Evolutionary conservation across 1,139 yeast species (phyloP).

Genomic region (Pichia inconspicua): DNA sequence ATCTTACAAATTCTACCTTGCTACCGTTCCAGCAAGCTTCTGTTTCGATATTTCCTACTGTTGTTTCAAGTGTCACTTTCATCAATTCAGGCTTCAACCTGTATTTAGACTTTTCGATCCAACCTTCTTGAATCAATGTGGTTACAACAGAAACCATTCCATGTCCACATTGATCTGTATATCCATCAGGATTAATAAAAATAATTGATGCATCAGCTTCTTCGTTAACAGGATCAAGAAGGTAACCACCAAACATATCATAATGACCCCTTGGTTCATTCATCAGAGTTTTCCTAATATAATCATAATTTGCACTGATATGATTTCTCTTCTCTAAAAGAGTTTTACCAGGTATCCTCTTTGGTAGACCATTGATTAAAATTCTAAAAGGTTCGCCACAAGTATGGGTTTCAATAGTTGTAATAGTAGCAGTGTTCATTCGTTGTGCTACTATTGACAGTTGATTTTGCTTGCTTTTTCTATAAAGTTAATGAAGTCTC

Average conservation of each 20-base stretch:
- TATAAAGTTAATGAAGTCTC: neutral
- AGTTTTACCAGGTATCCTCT: constrained; percentile 18
- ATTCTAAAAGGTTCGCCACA: constrained; percentile 24
- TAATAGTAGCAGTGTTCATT: constrained; percentile 10
- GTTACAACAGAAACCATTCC: constrained; percentile 23
- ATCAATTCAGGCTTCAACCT: constrained; percentile 18
- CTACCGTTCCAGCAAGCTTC: constrained; percentile 22
- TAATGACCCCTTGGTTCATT: constrained; percentile 26
- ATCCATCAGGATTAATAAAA: constrained; percentile 23
- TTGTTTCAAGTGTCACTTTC: constrained; percentile 18
- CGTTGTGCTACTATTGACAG: neutral
- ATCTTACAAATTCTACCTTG: constrained; percentile 20
- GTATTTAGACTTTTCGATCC: constrained; percentile 17
- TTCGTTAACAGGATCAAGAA: constrained; percentile 16
- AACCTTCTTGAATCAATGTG: constrained; percentile 16
- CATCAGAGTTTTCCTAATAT: constrained; percentile 21
- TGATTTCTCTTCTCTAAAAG: constrained; percentile 19
- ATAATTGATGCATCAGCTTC: constrained; percentile 22
- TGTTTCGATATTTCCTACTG: constrained; percentile 19
- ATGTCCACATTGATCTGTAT: constrained; percentile 26
- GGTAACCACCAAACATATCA: constrained; percentile 25
- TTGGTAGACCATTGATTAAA: constrained; percentile 20
- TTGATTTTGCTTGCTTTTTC: neutral
- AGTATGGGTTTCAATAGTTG: constrained; percentile 26
- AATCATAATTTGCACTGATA: constrained; percentile 18